Evolutionary conservation across 1,139 yeast genomes (phyloP), one percentile per base, ranked within the genome.

Genomic region (Blastobotrys ciferrii): DNA sequence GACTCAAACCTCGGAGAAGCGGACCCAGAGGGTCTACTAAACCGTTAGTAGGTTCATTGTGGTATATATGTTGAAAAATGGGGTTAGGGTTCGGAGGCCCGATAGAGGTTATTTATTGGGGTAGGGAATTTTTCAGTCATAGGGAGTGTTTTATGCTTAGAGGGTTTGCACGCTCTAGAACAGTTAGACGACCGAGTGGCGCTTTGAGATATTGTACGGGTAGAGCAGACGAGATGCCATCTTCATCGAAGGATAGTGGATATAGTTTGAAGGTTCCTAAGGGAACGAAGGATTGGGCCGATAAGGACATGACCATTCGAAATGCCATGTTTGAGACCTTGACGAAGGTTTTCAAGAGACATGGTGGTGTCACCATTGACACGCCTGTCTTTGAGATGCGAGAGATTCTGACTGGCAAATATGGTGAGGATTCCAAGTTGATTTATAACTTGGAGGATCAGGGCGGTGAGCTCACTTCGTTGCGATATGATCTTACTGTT

Each of bases 231-330:
- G 17, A 19, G n/a, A 36, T 36, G 40, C 19, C 40, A 18, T 36
- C 40, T 17, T 19, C 25, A 9, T 14, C 37, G 12, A 20, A 38
- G 18, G 13, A 7, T 13, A 20, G 32, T 7, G 80, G 76, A 57
- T 87, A 86, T 66, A 78, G 85, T 53, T 76, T 92, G 64, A 92
- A 92, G 69, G 88, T 95, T 42, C 98, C 98, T 48, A 92, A 91
- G 68, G 98, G 98, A 57, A 92, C 98, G 60, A 68, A 67, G 66
- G 98, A 92, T 68, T 92, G 98, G 98, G 86, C 96, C 57, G 98
- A 92, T 60, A 86, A 86, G 67, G 98, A 92, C 67, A 92, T 92
- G 98, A 84, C 88, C 42, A 80, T 92, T 60, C 82, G 98, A 67
- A 92, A 87, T 61, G 94, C 87, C 40, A 80, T 92, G 54, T 92